These are phyloP conservation scores for Comarum palustre DNA, from an alignment of 306 rosid genomes.

Conservation along the genomic window DNA sequence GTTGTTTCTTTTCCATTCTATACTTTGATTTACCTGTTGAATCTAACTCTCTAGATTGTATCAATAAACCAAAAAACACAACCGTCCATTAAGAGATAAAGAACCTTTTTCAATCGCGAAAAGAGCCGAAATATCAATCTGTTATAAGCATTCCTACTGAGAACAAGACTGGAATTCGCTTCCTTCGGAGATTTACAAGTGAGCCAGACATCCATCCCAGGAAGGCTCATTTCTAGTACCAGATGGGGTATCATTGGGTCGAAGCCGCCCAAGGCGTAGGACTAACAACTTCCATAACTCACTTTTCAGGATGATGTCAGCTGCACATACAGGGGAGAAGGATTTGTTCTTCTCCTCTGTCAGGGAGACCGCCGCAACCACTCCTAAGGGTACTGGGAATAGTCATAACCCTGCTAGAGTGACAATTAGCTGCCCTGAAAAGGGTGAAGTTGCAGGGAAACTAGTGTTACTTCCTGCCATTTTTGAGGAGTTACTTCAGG, in stretches of 20 bases:
- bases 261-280: conserved; percentile 59
- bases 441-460: conserved; percentile 52
- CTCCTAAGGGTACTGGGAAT: conserved; percentile 21
- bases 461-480: conserved; percentile 68
- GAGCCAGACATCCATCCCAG: conserved; percentile 59
- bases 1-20: too few relatives aligned
- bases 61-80: too few relatives aligned
- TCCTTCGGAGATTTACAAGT: conserved; percentile 62
- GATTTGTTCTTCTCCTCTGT: conserved; percentile 30
- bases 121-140: conserved; percentile 41
- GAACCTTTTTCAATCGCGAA: conserved; percentile 42
- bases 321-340: conserved; percentile 52
- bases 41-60: too few relatives aligned
- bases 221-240: conserved; percentile 36
- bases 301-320: conserved; percentile 73
- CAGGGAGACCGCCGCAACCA: conserved; percentile 18
- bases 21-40: too few relatives aligned
- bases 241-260: conserved; percentile 45
- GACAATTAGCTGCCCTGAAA: conserved; percentile 65
- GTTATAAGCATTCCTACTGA: conserved; percentile 32
- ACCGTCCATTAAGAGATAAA: conserved; percentile 64
- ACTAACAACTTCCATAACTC: conserved; percentile 66
- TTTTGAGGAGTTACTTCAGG: conserved; percentile 60
- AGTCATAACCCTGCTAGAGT: conserved; percentile 42
- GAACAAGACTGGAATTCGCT: conserved; percentile 28